phyloP scores from a whole-genome alignment of 2,329 filamentous ascomycete species.

The Bipolaris bicolor region DNA sequence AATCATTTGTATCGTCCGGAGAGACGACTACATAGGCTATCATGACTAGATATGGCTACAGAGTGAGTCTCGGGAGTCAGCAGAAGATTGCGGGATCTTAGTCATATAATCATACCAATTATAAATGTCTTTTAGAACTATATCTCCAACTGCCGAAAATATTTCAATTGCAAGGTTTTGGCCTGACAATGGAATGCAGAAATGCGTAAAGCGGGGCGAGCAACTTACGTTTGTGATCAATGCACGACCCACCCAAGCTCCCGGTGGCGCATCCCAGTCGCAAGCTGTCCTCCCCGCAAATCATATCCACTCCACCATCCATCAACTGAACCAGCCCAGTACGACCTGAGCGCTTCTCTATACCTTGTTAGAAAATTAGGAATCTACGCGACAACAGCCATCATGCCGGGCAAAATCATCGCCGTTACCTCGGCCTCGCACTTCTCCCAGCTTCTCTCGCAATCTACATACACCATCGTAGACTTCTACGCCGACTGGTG shows the following conservation, averaged over 20 bases:
- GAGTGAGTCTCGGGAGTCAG: too few relatives aligned
- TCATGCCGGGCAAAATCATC: slow-evolving; percentile 43
- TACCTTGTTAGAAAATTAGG: not conserved
- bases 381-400: slow-evolving; percentile 7
- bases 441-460: slow-evolving; percentile 44
- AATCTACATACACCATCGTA: slow-evolving; percentile 52
- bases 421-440: slow-evolving; percentile 42
- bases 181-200: too few relatives aligned
- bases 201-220: not conserved
- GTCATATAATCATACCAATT: too few relatives aligned
- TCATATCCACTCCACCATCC: not conserved
- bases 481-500: slow-evolving; percentile 65
- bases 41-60: too few relatives aligned
- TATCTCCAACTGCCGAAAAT: too few relatives aligned
- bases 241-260: slow-evolving; percentile 10
- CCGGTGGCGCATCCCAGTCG: slow-evolving; percentile 10
- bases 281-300: slow-evolving; percentile 19
- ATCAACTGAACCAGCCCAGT: not conserved
- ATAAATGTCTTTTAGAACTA: too few relatives aligned
- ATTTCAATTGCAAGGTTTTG: too few relatives aligned
- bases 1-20: too few relatives aligned
- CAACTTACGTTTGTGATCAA: not conserved
- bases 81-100: too few relatives aligned
- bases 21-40: too few relatives aligned
- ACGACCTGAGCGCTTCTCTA: not conserved